Conservation (phyloP, 768 basidiomycete species). For the Pleurotus eryngii region DNA sequence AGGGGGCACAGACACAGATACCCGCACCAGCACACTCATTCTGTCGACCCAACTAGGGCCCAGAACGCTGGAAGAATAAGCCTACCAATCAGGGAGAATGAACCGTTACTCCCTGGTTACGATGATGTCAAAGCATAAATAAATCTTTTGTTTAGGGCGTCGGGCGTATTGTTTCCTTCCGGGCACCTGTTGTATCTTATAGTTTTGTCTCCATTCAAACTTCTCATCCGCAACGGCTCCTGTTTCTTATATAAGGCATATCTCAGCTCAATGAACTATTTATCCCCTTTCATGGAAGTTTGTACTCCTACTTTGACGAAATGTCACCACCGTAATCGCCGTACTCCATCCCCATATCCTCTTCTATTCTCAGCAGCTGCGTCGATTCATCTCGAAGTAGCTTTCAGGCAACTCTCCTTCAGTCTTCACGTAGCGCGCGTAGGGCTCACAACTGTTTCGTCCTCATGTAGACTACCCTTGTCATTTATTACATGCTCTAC, state of each 20-base stretch:
- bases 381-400: too few species aligned
- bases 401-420: too few species aligned
- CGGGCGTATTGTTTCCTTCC: background rate
- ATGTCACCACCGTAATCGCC: too few species aligned
- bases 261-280: background rate
- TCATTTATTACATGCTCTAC: too few species aligned
- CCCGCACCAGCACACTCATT: constrained; percentile 25
- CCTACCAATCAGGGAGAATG: constrained; percentile 42
- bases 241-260: background rate
- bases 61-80: constrained; percentile 36
- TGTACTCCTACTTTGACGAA: background rate
- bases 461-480: too few species aligned
- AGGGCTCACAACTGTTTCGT: too few species aligned
- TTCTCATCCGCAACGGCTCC: background rate
- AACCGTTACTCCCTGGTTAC: constrained; percentile 38
- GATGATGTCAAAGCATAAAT: constrained; percentile 15
- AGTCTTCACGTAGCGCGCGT: too few species aligned
- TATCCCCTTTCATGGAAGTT: constrained; percentile 3
- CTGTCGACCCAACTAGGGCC: constrained; percentile 17
- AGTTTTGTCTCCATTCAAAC: background rate
- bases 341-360: too few species aligned
- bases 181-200: constrained; percentile 2
- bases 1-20: constrained; percentile 20
- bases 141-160: background rate
- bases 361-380: too few species aligned